These are phyloP conservation scores for Herpetospermum pedunculosum DNA, from an alignment of 306 rosid genomes.

Conservation along the genomic window DNA sequence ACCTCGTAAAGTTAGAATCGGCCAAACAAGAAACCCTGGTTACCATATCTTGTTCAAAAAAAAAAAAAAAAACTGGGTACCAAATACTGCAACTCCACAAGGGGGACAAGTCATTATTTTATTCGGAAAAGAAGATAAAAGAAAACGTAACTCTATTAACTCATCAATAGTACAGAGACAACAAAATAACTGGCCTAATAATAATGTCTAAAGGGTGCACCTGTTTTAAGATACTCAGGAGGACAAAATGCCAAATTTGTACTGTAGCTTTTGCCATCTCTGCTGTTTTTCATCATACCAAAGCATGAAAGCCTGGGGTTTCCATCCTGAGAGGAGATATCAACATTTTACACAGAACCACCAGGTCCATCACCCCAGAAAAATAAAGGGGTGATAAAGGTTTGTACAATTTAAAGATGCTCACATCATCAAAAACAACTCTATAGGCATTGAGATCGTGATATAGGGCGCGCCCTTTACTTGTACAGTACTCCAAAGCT, in stretches of 20 bases:
- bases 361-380: background rate
- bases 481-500: conserved; percentile 93
- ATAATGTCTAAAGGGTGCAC: conserved; percentile 20
- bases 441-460: conserved; percentile 96
- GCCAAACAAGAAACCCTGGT: background rate
- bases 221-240: conserved; percentile 87
- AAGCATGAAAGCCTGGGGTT: conserved; percentile 96
- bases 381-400: background rate
- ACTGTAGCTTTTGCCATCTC: conserved; percentile 96
- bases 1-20: background rate
- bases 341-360: background rate
- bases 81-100: background rate
- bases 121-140: background rate
- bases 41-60: too few relatives aligned
- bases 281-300: conserved; percentile 93
- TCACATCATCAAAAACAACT: conserved; percentile 78
- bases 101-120: background rate
- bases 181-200: background rate
- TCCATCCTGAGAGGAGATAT: conserved; percentile 40
- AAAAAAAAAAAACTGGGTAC: background rate
- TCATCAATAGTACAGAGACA: background rate
- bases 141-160: background rate
- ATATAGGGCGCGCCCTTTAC: conserved; percentile 78
- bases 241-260: conserved; percentile 93
- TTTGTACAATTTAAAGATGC: conserved; percentile 20